Conservation (phyloP, 1,284 basidiomycete genomes). For the Ceratorhiza oryzae-sativae region DNA sequence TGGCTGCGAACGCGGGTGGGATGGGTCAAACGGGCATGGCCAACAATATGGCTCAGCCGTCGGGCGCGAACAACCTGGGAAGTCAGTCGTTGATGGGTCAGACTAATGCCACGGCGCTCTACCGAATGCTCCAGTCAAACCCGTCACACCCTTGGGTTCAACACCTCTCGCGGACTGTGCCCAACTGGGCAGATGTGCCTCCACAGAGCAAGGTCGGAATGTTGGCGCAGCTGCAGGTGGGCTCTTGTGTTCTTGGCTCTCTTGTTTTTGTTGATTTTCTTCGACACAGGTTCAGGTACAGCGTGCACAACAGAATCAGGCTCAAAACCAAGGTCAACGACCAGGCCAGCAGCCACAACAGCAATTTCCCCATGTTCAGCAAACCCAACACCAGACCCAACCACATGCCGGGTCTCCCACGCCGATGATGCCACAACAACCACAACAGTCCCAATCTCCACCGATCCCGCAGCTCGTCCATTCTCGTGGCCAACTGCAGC, state of each 20-base stretch:
- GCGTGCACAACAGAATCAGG: background rate
- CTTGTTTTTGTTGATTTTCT: background rate
- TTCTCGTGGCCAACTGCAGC: constrained; percentile 8
- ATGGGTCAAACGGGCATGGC: no score
- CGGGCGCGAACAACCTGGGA: background rate
- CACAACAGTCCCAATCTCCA: constrained; percentile 14
- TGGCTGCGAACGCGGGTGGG: background rate
- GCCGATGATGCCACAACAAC: constrained; percentile 19
- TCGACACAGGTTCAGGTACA: background rate
- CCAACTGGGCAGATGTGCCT: constrained; percentile 3
- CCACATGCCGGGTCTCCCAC: constrained; percentile 18
- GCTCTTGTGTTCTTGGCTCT: constrained; percentile 41
- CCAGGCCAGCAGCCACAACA: constrained; percentile 20
- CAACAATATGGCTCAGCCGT: background rate
- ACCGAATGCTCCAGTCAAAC: constrained; percentile 11
- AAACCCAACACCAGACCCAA: constrained; percentile 14
- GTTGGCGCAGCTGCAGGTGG: constrained; percentile 54
- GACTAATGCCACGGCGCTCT: constrained; percentile 13
- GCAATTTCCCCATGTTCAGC: constrained; percentile 1
- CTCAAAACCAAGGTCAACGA: constrained; percentile 17
- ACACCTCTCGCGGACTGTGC: constrained; percentile 4
- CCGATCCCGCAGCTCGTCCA: constrained; percentile 37
- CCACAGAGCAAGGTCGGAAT: constrained; percentile 29
- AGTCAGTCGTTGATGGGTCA: constrained; percentile 1
- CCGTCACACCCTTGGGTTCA: constrained; percentile 24